Percentiles rank a stretch among this genome's conserved stretches.
phyloP scores from a whole-genome alignment of 139 green algal genomes.

The Mychonastes homosphaera region DNA sequence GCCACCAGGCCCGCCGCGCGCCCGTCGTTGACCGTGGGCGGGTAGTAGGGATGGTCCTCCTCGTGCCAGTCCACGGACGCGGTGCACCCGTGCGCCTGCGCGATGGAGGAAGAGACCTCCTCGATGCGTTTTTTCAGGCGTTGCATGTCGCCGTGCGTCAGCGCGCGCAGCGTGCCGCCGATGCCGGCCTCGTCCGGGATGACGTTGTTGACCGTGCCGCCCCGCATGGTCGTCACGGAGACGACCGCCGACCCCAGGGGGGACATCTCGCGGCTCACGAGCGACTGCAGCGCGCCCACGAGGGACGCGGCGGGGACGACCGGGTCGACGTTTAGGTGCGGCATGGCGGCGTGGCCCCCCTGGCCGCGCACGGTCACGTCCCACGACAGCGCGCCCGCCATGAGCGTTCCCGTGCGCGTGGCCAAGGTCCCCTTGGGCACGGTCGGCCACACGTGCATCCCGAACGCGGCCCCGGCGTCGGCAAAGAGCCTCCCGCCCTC shows the following conservation, averaged over 20 bases:
- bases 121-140: conserved; percentile 32
- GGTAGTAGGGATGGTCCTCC: conserved; percentile 56
- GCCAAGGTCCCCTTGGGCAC: conserved; percentile 46
- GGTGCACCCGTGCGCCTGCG: conserved; percentile 62
- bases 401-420: conserved; percentile 55
- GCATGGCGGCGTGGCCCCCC: conserved; percentile 81
- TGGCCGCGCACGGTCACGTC: conserved; percentile 42
- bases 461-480: conserved; percentile 40
- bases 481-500: conserved; percentile 15
- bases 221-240: conserved; percentile 56
- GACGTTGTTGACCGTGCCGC: conserved; percentile 56
- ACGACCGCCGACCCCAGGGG: conserved; percentile 75
- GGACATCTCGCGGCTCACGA: conserved; percentile 73
- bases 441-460: conserved; percentile 71
- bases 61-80: conserved; percentile 54
- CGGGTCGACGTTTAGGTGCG: conserved; percentile 67
- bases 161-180: conserved; percentile 58
- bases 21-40: conserved; percentile 67
- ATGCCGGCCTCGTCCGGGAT: conserved; percentile 60
- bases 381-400: conserved; percentile 68
- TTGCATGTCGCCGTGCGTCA: conserved; percentile 37
- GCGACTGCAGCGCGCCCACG: conserved; percentile 55
- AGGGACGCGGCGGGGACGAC: conserved; percentile 57
- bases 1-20: conserved; percentile 35
- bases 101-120: conserved; percentile 16